Evolutionary conservation across 805 yeast species (phyloP), one percentile per base, ranked within the genome.

Genomic region (Lachancea waltii): DNA sequence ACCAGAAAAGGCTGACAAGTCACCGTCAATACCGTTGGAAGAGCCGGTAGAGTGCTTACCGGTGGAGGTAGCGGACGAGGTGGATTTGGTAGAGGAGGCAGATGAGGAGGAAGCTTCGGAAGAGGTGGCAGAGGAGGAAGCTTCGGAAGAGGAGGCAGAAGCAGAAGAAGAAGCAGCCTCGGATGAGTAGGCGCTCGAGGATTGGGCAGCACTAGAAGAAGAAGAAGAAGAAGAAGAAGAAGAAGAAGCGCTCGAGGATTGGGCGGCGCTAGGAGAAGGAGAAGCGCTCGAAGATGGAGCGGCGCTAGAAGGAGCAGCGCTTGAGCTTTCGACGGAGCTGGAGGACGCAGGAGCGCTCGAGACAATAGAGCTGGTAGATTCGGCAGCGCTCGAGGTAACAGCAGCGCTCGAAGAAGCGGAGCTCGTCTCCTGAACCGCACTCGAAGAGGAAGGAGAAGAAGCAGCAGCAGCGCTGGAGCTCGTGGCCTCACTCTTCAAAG

Each of bases 21-120:
- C 83, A 55, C 82, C 84, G 37, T 62, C 42, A 44, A 66, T 62
- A 28, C 68, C 65, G 38, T 61, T 47, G 19, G 68, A 54, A 6
- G 58, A 56, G n/a, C n/a, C n/a, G n/a, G n/a, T n/a, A n/a, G n/a
- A n/a, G n/a, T n/a, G n/a, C n/a, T n/a, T n/a, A n/a, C 69, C 48
- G 18, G 67, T 46, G 16, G 66, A 41, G 15, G 60, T 43, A 10
- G 64, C 38, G 11, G 54, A 13, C 4, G 60, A 14, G 11, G 61
- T 17, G 7, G 60, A 36, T 8, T 25, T 18, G 31, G 29, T 26
- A 31, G 19, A 18, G 17, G 37, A 21, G 64, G 11, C 20, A 59
- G n/a, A n/a, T n/a, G n/a, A n/a, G n/a, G n/a, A n/a, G n/a, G n/a
- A n/a, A n/a, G n/a, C n/a, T n/a, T n/a, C n/a, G n/a, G n/a, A n/a